phyloP scores from a whole-genome alignment of 495 filamentous ascomycete species.

The Cercophora scortea region DNA sequence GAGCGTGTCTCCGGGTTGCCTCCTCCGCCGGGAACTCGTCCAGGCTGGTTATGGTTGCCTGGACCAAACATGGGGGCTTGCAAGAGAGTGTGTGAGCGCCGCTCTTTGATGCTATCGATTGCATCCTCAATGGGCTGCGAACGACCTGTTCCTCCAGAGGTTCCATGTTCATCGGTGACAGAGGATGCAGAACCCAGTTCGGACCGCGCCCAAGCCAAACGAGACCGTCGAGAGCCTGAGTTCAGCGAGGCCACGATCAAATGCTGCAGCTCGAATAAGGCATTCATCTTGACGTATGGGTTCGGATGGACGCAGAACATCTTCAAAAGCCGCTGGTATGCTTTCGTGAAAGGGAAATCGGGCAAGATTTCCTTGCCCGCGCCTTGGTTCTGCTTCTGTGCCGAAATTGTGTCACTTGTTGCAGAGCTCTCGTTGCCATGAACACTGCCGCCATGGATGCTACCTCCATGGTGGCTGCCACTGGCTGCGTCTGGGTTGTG shows the following conservation, averaged over 20 bases:
- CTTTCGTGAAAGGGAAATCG: constrained; percentile 63
- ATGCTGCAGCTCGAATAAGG: constrained; percentile 73
- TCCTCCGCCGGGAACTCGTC: constrained; percentile 13
- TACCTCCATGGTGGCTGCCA: constrained; percentile 17
- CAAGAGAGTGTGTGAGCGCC: constrained; percentile 51
- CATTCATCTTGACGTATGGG: constrained; percentile 76
- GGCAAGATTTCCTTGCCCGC: constrained; percentile 34
- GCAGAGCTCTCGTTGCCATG: constrained; percentile 33
- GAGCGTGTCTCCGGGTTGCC: constrained; percentile 34
- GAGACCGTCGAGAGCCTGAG: constrained; percentile 27
- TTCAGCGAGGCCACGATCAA: constrained; percentile 72
- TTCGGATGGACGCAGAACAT: constrained; percentile 90
- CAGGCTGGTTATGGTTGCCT: constrained; percentile 19
- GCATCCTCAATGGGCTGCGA: constrained; percentile 51
- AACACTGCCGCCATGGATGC: constrained; percentile 16
- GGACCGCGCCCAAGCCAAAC: constrained; percentile 28
- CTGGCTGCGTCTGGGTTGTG: constrained; percentile 20
- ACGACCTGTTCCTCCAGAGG: constrained; percentile 6
- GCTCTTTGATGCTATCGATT: constrained; percentile 61
- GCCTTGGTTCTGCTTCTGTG: constrained; percentile 21
- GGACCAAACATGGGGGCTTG: constrained; percentile 19
- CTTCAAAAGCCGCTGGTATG: constrained; percentile 71
- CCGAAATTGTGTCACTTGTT: constrained; percentile 33
- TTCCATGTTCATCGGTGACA: constrained; percentile 21
- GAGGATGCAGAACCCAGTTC: constrained; percentile 26